A percentile compares a stretch with the other conserved stretches of the same genome.
These are phyloP conservation scores for Phialophora macrospora DNA, from an alignment of 2,329 filamentous ascomycete species.

Conservation along the genomic window DNA sequence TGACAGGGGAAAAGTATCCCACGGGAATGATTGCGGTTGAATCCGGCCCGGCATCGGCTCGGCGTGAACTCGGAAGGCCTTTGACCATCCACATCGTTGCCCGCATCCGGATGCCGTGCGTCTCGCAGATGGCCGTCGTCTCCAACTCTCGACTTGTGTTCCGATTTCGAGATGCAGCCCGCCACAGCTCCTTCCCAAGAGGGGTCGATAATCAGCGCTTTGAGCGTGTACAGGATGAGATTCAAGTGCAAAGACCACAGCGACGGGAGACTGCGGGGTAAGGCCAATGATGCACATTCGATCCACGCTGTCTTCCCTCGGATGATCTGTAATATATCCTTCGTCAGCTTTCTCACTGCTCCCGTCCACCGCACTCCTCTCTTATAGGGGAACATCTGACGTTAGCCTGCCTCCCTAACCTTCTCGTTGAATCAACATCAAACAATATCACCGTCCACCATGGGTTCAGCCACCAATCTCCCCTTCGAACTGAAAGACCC, in stretches of 20 bases:
- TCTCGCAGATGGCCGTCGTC: neutral
- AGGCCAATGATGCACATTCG: neutral
- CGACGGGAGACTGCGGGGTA: neutral
- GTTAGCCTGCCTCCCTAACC: neutral
- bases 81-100: neutral
- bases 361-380: neutral
- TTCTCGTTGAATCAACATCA: neutral
- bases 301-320: constrained; percentile 1
- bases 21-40: neutral
- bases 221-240: neutral
- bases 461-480: constrained; percentile 25
- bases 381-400: neutral
- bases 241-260: neutral
- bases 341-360: neutral
- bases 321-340: neutral
- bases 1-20: neutral
- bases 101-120: neutral
- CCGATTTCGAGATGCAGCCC: neutral
- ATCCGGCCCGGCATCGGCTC: constrained; percentile 5
- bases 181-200: constrained; percentile 9
- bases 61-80: neutral
- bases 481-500: constrained; percentile 55
- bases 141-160: neutral
- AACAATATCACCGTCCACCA: neutral
- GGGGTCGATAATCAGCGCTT: constrained; percentile 9